Evolutionary conservation across 2,329 filamentous ascomycete genomes (phyloP), one percentile per base, ranked within the genome.

Genomic region (Colletotrichum falcatum): DNA sequence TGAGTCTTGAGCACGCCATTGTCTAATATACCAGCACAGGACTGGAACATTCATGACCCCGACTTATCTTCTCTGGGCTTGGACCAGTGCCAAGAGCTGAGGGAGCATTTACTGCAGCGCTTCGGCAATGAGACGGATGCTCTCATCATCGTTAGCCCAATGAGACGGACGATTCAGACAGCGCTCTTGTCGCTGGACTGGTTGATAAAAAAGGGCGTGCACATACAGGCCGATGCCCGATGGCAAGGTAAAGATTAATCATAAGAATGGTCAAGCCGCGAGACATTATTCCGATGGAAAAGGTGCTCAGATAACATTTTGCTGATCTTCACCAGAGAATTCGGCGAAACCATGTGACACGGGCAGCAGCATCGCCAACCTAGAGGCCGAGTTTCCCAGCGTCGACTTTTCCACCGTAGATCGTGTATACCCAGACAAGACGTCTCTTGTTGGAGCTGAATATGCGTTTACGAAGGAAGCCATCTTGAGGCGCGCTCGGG

Each of bases 121-220:
- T 78, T 87, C 49, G 69, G 67, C 2, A 61, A 73, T 2, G 48
- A 73, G 1, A 65, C 74, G 18, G 78, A 84, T 69, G 76, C 83
- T 3, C 81, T 86, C 35, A 88, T 92, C 63, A 76, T 93, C 39
- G 87, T 88, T 59, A 91, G 89, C 75, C 88, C 90, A 1, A 91
- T 92, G 88, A 82, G 84, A 20, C 84, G 91, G 37, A 92, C 90
- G 1, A 81, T 92, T 37, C 88, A 93, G 79, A 92, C 91, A 1
- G 86, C 90, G 1, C 80, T 86, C 51, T 81, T 87, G 11, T 85
- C 86, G 0, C 80, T 92, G 1, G 85, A 87, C 73, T 91, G 86
- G 84, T 80, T 92, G 55, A 81, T 89, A 59, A 83, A 86, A 26
- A 79, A 79, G 53, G 87, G 87, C 1, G 81, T 90, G 26, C 84